A percentile compares a stretch with the other conserved stretches of the same genome.
phyloP scores from a whole-genome alignment of 345 rosid species.

The Balakata baccata region DNA sequence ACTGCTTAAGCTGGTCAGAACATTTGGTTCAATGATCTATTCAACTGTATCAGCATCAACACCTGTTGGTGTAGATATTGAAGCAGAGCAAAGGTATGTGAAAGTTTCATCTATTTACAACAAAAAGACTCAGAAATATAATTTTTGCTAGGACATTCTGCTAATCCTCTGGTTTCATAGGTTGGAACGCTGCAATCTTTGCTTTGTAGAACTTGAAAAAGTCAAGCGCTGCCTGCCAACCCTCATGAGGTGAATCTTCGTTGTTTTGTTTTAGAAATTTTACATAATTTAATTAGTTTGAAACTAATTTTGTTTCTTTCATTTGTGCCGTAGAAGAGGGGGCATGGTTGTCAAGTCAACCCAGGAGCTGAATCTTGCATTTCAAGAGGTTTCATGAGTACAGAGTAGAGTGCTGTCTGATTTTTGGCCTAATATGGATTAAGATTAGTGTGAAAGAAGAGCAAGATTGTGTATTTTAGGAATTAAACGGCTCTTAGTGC shows the following conservation, averaged over 20 bases:
- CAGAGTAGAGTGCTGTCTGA: slow-evolving; percentile 12
- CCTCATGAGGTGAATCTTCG: slow-evolving; percentile 32
- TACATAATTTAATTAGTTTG: background rate
- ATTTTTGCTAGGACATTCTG: slow-evolving; percentile 3
- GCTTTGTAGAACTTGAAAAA: slow-evolving; percentile 88
- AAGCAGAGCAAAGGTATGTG: slow-evolving; percentile 88
- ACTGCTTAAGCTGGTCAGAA: slow-evolving; percentile 85
- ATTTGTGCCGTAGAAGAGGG: slow-evolving; percentile 55
- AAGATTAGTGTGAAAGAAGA: slow-evolving; percentile 8
- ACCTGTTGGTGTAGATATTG: slow-evolving; percentile 92
- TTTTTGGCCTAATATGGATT: slow-evolving; percentile 17
- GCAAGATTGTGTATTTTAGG: slow-evolving; percentile 17
- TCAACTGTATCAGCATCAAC: slow-evolving; percentile 72
- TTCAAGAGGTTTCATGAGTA: slow-evolving; percentile 64
- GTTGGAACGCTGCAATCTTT: slow-evolving; percentile 76
- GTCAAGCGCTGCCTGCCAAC: slow-evolving; percentile 59
- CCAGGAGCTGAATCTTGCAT: slow-evolving; percentile 75
- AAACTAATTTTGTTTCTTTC: background rate
- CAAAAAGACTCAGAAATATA: background rate
- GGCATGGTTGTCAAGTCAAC: slow-evolving; percentile 86
- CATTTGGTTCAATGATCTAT: slow-evolving; percentile 73
- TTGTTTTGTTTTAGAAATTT: slow-evolving; percentile 10
- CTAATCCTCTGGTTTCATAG: slow-evolving; percentile 32
- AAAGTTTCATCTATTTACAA: slow-evolving; percentile 7
- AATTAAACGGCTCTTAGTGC: background rate